Base-by-base conservation (phyloP, 176 grass and related monocot species). In the Elaeis guineensis region DNA sequence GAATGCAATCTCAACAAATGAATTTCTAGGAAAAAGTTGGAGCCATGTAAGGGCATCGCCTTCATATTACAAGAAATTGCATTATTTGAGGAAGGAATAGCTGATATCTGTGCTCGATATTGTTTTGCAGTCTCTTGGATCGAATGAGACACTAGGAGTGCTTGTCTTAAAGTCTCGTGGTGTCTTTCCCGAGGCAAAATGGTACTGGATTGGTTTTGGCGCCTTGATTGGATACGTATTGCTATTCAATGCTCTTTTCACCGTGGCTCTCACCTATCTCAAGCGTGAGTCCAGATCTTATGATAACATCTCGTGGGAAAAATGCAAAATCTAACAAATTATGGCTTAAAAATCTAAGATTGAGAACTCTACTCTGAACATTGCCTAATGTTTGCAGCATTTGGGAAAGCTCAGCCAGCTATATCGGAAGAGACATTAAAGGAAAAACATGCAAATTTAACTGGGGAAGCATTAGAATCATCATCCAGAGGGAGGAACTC, bases 371-470 rank as follows among this genome's bases (percentile, higher is more conserved):
- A 12, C 9, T 44, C 35, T 44, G 7, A 44, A 11, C 35, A 44
- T 35, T 44, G 35, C 11, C 35, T 44, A 2, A 44, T 14, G 11
- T 44, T 44, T 50, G 61, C 61, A 63, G 61, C 61, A 14, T 50
- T 32, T 5, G 79, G 79, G 26, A 79, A 79, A 50, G 14, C 71
- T 65, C 85, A 63, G 22, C 67, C 69, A 65, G 75, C 53, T 76
- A 59, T 88, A 29, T 83, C 85, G 65, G 76, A 82, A 71, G 85
- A 83, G 57, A 75, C 61, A 35, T 57, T 88, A 6, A 83, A 77
- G 79, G 79, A 88, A 67, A 88, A 88, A 23, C 75, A 88, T 25
- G 66, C 75, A n/a, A 88, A 75, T 51, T 63, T 83, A 58, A 63
- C 61, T 5, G 61, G 61, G 49, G 32, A 49, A 19, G 7, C 5